Evolutionary conservation across 495 filamentous ascomycete genomes (phyloP), one percentile per base, ranked within the genome.

Genomic region (Acidiella bohemica): DNA sequence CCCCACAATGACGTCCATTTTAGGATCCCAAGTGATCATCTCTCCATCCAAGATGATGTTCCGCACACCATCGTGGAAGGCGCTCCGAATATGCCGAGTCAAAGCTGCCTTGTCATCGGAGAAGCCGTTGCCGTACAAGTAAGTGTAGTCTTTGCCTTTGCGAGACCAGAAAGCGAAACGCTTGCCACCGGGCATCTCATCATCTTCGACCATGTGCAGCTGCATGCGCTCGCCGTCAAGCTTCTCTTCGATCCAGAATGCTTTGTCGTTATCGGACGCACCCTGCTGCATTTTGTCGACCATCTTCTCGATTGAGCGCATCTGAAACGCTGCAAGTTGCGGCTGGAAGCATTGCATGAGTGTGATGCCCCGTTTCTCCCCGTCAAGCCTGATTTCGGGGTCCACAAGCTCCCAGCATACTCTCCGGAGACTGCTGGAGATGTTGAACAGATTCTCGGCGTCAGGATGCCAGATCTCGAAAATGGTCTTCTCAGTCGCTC

Each of bases 11-110:
- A 76, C 75, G 59, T 93, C 78, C 36, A 82, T 63, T 35, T 81
- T 76, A n/a, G 84, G 77, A 56, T 96, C 85, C 92, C 92, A 97
- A 7, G 86, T 93, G 38, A 97, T 83, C 90, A 97, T 97, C 59
- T 97, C 90, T 8, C 90, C 90, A 50, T 97, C 90, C 2, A 97
- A 66, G 22, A 97, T 93, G 51, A 95, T 69, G 53, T 85, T 84
- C 31, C 76, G 64, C 7, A 96, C 87, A 0, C 76, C 74, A 5
- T 76, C 66, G 12, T 75, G 64, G 53, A 97, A 97, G 3, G 84
- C 85, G 39, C 75, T 67, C 36, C 76, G 73, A 10, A 95, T 60
- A 54, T 93, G 76, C 22, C 85, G 65, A 0, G 90, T 92, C 14
- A 96, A 54, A 7, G 85, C 75, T n/a, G 73, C 72, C 30, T 78